phyloP scores from a whole-genome alignment of 106 monocot genomes.

The Chionographis japonica region DNA sequence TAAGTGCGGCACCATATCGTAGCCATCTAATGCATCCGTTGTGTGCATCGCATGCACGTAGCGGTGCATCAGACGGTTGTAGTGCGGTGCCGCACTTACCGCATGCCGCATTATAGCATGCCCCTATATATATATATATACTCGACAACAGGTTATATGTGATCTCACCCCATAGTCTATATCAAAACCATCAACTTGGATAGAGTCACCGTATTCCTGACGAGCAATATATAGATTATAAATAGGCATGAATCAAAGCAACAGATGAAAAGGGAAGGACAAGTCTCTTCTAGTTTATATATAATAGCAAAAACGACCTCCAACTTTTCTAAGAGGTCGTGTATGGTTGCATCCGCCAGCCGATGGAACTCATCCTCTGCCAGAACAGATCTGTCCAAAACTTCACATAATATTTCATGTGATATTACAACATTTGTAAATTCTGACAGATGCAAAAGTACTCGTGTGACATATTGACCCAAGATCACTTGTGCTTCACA shows the following conservation, averaged over 20 bases:
- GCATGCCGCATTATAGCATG: too few species aligned
- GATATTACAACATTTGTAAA: background rate
- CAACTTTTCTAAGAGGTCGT: constrained; percentile 65
- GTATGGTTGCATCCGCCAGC: constrained; percentile 70
- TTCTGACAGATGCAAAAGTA: background rate
- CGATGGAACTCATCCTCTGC: constrained; percentile 67
- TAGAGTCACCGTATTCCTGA: constrained; percentile 87
- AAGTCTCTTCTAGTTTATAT: background rate
- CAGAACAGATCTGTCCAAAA: constrained; percentile 39
- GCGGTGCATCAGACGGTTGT: too few species aligned
- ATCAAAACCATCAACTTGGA: constrained; percentile 93
- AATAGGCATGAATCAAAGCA: constrained; percentile 1
- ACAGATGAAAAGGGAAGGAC: background rate
- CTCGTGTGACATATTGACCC: background rate
- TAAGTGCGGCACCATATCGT: too few species aligned
- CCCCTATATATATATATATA: background rate
- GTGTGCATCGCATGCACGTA: too few species aligned
- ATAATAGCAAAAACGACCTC: constrained; percentile 39
- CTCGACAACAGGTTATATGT: background rate
- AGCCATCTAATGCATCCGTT: too few species aligned
- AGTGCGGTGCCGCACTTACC: too few species aligned
- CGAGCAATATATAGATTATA: background rate
- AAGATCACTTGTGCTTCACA: too few species aligned
- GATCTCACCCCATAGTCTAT: constrained; percentile 93
- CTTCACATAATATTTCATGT: background rate